Percentiles rank a stretch among this genome's conserved stretches.
Evolutionary conservation across 169 alveolate genomes (phyloP).

Genomic region (Plasmodium yoelii): DNA sequence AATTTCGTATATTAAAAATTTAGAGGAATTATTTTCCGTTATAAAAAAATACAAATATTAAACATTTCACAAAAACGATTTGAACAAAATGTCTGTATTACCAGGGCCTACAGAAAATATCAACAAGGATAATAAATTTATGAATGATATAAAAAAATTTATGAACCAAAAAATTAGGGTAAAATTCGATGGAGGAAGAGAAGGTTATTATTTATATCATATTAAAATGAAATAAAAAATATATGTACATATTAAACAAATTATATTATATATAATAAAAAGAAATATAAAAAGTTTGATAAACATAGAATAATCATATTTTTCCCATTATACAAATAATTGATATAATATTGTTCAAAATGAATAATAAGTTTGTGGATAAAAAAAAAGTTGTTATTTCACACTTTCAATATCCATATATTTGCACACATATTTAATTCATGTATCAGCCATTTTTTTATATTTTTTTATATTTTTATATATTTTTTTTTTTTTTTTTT

Average conservation of each 20-base stretch:
- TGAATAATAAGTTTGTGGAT: no score
- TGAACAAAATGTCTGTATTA: slow-evolving; percentile 54
- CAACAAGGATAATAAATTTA: slow-evolving; percentile 87
- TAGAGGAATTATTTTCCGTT: no score
- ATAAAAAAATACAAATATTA: no score
- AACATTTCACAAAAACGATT: slow-evolving; percentile 13
- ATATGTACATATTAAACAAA: background rate
- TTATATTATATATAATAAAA: background rate
- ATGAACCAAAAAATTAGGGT: slow-evolving; percentile 89
- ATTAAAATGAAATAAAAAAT: background rate
- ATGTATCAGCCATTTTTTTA: no score
- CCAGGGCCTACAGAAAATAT: slow-evolving; percentile 54
- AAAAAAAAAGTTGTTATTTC: no score
- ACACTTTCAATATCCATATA: no score
- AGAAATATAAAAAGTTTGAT: no score
- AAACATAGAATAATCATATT: no score
- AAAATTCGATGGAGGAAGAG: slow-evolving; percentile 91
- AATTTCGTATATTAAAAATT: no score
- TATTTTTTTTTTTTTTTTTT: slow-evolving; percentile 10
- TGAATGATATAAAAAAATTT: slow-evolving; percentile 85
- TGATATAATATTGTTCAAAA: no score
- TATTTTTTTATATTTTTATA: background rate
- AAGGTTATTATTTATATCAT: slow-evolving; percentile 80
- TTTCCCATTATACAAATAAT: no score
- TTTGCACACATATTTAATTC: no score